phyloP scores from a whole-genome alignment of 495 filamentous ascomycete species.

The Penicillium desertorum region DNA sequence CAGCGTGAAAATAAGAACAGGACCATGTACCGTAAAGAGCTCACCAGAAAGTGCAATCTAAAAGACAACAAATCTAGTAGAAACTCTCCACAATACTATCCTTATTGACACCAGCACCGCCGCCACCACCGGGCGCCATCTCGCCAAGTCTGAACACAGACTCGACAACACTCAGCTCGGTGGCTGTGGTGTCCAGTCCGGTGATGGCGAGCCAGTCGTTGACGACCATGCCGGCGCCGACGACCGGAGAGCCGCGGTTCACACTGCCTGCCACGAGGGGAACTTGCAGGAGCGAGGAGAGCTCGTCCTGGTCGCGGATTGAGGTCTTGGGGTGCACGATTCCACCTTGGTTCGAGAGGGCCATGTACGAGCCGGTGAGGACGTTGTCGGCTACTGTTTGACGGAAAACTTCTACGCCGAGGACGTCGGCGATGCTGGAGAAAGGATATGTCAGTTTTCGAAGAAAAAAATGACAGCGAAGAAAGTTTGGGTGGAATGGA shows the following conservation, averaged over 20 bases:
- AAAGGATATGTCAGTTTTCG: neutral
- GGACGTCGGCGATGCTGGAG: constrained; percentile 77
- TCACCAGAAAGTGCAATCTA: constrained; percentile 4
- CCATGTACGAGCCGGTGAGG: constrained; percentile 92
- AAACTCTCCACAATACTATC: constrained; percentile 98
- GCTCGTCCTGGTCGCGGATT: constrained; percentile 96
- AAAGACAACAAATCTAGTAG: constrained; percentile 61
- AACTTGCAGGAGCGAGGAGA: constrained; percentile 89
- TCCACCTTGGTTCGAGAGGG: constrained; percentile 92
- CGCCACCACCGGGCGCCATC: constrained; percentile 50
- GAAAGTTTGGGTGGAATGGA: neutral
- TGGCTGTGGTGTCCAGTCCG: constrained; percentile 92
- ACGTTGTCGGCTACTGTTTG: constrained; percentile 98
- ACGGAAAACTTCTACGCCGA: constrained; percentile 97
- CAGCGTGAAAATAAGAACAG: constrained; percentile 12
- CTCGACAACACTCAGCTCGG: constrained; percentile 93
- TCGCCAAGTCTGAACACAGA: constrained; percentile 92
- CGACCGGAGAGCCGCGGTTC: constrained; percentile 89
- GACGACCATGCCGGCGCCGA: constrained; percentile 97
- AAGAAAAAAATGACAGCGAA: neutral
- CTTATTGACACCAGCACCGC: constrained; percentile 77
- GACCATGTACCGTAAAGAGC: neutral
- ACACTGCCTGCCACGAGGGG: constrained; percentile 91
- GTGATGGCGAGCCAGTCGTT: constrained; percentile 99
- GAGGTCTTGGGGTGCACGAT: constrained; percentile 96